Conservation (phyloP, 2,329 filamentous ascomycete genomes). For the Cladosporium sp. region DNA sequence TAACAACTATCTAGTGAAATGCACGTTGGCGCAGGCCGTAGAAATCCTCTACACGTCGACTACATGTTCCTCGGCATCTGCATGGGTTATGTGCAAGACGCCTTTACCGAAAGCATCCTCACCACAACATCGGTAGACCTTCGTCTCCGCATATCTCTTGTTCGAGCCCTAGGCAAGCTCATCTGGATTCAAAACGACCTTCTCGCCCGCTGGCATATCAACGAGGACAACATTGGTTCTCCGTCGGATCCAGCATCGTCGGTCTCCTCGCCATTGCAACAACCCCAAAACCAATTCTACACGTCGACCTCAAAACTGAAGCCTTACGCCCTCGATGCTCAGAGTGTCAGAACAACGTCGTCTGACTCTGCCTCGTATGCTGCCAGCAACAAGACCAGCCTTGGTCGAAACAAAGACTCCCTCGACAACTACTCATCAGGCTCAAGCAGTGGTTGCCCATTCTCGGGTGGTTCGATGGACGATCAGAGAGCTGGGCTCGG, state of each 20-base stretch:
- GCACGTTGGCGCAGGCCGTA: conserved; percentile 72
- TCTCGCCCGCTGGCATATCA: conserved; percentile 71
- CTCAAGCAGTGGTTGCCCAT: conserved; percentile 1
- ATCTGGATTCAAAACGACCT: conserved; percentile 88
- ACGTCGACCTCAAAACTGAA: background rate
- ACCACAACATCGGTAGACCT: conserved; percentile 64
- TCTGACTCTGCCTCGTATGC: conserved; percentile 8
- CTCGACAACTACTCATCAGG: conserved; percentile 1
- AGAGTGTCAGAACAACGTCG: background rate
- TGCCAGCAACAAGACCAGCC: conserved; percentile 7
- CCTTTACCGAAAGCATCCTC: conserved; percentile 72
- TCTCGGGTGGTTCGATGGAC: conserved; percentile 3
- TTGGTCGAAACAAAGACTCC: conserved; percentile 8
- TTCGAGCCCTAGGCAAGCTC: conserved; percentile 74
- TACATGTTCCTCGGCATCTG: conserved; percentile 73
- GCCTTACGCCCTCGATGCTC: background rate
- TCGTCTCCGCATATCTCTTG: conserved; percentile 65
- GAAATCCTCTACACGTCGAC: conserved; percentile 71
- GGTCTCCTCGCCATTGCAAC: background rate
- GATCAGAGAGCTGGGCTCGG: conserved; percentile 8
- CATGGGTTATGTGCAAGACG: conserved; percentile 72
- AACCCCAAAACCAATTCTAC: background rate
- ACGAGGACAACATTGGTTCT: conserved; percentile 4
- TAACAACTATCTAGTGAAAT: conserved; percentile 54
- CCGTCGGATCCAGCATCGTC: conserved; percentile 1